Evolutionary conservation across 176 grass and related monocot species (phyloP).

Genomic region (Zea luxurians): DNA sequence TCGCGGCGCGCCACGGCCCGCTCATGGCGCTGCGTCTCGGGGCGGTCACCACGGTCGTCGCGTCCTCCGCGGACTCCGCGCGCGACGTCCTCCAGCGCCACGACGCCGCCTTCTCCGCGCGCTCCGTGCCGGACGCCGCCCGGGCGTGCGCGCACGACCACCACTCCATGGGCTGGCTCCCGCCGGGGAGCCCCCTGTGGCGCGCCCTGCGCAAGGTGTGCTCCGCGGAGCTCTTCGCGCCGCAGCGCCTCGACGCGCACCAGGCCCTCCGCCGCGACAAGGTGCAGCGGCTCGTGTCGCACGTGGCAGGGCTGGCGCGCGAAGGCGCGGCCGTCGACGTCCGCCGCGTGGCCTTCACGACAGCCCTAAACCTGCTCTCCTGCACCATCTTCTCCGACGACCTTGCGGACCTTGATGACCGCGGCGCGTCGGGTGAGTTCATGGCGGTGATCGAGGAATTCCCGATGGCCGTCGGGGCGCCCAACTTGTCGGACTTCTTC

Average conservation of each 20-base stretch:
- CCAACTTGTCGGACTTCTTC: slow-evolving; percentile 59
- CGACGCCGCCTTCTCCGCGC: background rate
- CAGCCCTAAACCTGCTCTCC: background rate
- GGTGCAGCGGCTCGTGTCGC: background rate
- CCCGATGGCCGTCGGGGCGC: background rate
- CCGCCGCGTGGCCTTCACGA: background rate
- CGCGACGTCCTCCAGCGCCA: background rate
- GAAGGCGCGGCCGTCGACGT: background rate
- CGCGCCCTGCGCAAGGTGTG: background rate
- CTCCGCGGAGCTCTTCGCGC: background rate
- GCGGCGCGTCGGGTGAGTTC: slow-evolving; percentile 31
- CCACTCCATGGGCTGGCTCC: background rate
- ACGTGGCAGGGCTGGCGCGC: background rate
- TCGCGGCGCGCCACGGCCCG: background rate
- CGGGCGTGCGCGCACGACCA: background rate
- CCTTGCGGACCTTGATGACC: slow-evolving; percentile 33
- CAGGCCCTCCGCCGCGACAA: background rate
- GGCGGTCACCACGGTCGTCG: background rate
- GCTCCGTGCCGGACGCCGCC: background rate
- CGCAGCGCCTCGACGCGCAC: background rate
- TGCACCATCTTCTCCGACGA: background rate
- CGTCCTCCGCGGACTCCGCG: background rate
- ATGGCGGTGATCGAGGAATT: slow-evolving; percentile 35
- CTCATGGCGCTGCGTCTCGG: background rate
- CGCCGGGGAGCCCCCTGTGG: background rate